Conservation (phyloP, 2,329 filamentous ascomycete species). For the Cladosporium sp. region DNA sequence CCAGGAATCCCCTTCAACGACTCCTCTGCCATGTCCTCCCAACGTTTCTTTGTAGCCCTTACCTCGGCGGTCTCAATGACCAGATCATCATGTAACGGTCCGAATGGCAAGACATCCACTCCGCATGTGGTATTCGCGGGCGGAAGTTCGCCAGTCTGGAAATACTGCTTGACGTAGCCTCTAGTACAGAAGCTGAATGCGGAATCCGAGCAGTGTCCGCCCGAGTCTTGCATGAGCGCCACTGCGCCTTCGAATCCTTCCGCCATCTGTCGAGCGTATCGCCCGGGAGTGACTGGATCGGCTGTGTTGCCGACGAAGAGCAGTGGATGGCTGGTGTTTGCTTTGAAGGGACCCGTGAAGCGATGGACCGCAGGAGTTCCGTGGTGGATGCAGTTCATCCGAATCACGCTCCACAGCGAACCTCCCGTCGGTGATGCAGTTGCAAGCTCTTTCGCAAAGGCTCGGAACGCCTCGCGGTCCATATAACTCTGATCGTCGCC, state of each 20-base stretch:
- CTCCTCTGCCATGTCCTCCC: background rate
- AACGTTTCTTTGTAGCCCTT: background rate
- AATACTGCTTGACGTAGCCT: slow-evolving; percentile 34
- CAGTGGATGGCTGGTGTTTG: slow-evolving; percentile 32
- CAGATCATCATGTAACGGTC: background rate
- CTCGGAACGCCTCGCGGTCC: slow-evolving; percentile 30
- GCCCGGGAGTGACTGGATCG: slow-evolving; percentile 39
- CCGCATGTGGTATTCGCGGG: slow-evolving; percentile 30
- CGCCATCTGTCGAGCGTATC: slow-evolving; percentile 38
- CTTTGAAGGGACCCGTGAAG: slow-evolving; percentile 33
- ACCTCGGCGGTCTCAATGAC: background rate
- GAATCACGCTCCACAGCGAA: slow-evolving; percentile 41
- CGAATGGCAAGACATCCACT: slow-evolving; percentile 33
- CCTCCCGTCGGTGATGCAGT: slow-evolving; percentile 37
- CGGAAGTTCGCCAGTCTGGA: slow-evolving; percentile 36
- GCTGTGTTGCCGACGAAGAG: slow-evolving; percentile 36
- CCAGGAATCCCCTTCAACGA: background rate
- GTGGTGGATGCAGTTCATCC: slow-evolving; percentile 43
- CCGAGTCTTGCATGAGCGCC: slow-evolving; percentile 35
- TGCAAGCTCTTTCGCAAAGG: slow-evolving; percentile 38
- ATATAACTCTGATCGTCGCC: slow-evolving; percentile 36
- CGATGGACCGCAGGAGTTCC: slow-evolving; percentile 37
- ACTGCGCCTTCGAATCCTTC: slow-evolving; percentile 33
- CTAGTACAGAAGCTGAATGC: slow-evolving; percentile 33
- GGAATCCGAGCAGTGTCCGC: slow-evolving; percentile 34